These are phyloP conservation scores for Yamadazyma diddensiae DNA, from an alignment of 1,139 yeast species.

Conservation along the genomic window DNA sequence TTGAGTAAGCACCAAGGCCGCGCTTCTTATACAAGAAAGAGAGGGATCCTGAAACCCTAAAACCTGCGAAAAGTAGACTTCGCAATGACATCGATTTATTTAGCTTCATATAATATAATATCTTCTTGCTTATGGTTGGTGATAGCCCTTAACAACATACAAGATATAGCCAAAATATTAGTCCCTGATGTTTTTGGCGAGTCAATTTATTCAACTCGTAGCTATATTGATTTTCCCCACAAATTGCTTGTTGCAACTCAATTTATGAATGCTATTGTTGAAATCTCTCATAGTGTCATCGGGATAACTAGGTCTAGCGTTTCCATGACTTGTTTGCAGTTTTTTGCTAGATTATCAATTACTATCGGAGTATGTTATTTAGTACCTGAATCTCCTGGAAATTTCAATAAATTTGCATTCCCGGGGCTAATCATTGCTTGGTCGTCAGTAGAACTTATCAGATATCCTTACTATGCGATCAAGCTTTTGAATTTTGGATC, in stretches of 20 bases:
- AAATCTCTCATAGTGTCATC: slow-evolving; percentile 22
- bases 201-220: slow-evolving; percentile 12
- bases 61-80: too few species aligned
- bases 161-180: slow-evolving; percentile 12
- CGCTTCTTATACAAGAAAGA: too few species aligned
- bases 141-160: slow-evolving; percentile 27
- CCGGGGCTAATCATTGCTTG: slow-evolving; percentile 30
- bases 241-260: slow-evolving; percentile 27
- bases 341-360: slow-evolving; percentile 31
- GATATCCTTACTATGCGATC: slow-evolving; percentile 28
- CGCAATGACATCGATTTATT: too few species aligned
- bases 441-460: slow-evolving; percentile 32
- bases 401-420: slow-evolving; percentile 23
- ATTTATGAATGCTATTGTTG: slow-evolving; percentile 27
- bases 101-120: slow-evolving; percentile 55
- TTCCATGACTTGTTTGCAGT: slow-evolving; percentile 28
- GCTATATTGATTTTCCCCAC: slow-evolving; percentile 26
- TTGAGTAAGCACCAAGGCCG: too few species aligned
- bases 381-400: slow-evolving; percentile 33
- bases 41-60: too few species aligned
- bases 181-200: slow-evolving; percentile 7
- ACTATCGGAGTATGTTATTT: slow-evolving; percentile 29
- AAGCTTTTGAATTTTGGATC: slow-evolving; percentile 15
- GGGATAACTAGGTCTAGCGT: slow-evolving; percentile 34
- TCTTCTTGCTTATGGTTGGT: slow-evolving; percentile 69